Evolutionary conservation across 148 eudicot genomes (phyloP), one percentile per base, ranked within the genome.

Genomic region (Agrostemma githago): DNA sequence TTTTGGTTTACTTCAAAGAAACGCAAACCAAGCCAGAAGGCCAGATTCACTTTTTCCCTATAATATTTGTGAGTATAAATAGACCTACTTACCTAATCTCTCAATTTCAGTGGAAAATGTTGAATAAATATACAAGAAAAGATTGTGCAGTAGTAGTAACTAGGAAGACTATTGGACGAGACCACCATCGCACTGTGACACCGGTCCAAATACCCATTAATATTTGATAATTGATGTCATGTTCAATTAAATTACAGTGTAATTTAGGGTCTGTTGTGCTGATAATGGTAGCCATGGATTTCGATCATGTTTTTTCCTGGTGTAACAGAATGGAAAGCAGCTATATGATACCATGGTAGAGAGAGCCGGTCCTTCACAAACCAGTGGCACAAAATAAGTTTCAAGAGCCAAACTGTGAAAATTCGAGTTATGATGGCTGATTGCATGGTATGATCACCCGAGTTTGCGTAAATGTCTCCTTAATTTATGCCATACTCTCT

Each of bases 21-120:
- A 85, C 87, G 44, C 99, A 95, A 70, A 95, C 99, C 19, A 95
- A 90, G 77, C 92, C 94, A 68, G 99, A 95, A 81, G 99, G 99
- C 62, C 97, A 92, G 77, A 78, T 95, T 21, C 99, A 95, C 79
- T 90, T 95, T 80, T 95, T 95, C 81, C 99, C 99, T 39, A 85
- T 95, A 62, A 95, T 95, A 65, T 95, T 95, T 81, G 99, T 95
- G 77, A 92, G 98, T 86, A 71, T 44, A 4, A 12, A 2, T 2
- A 26, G 34, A 26, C 34, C 34, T 26, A 26, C 34, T 26, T 8
- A 39, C 9, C 61, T 7, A 40, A 39, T 39, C 2, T 57, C 39
- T 42, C 4, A n/a, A 16, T 39, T 3, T 44, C 60, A 20, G 3
- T 39, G 26, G 63, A 44, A 6, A 5, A 51, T 4, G 56, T 51